A percentile compares a stretch with the other conserved stretches of the same genome.
Evolutionary conservation across 1,284 basidiomycete genomes (phyloP).

Genomic region (Ustilago xerochloae): DNA sequence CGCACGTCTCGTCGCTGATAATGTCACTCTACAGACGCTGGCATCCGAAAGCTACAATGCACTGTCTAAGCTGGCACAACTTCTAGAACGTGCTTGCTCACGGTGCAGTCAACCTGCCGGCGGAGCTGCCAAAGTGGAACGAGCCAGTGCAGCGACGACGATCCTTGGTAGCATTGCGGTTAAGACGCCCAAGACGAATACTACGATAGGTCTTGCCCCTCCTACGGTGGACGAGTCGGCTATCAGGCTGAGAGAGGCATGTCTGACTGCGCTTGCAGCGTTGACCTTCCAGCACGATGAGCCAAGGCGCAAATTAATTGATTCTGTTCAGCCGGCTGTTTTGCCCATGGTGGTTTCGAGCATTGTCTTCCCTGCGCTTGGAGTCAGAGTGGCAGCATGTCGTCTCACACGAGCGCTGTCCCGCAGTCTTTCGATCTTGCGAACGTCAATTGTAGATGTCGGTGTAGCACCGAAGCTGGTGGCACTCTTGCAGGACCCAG

Average conservation of each 20-base stretch:
- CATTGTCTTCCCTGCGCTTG: constrained; percentile 48
- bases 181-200: constrained; percentile 11
- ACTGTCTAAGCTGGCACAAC: constrained; percentile 33
- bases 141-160: constrained; percentile 5
- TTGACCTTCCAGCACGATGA: constrained; percentile 59
- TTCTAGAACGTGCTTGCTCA: constrained; percentile 44
- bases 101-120: constrained; percentile 17
- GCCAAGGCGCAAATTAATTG: constrained; percentile 54
- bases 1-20: constrained; percentile 54
- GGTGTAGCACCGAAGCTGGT: constrained; percentile 57
- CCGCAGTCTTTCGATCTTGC: constrained; percentile 58
- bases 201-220: constrained; percentile 29
- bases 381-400: constrained; percentile 61
- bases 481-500: constrained; percentile 44
- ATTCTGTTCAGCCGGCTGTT: constrained; percentile 48
- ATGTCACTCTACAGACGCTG: constrained; percentile 49
- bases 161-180: constrained; percentile 20
- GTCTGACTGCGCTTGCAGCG: constrained; percentile 54
- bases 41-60: constrained; percentile 51
- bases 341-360: constrained; percentile 52
- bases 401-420: constrained; percentile 56
- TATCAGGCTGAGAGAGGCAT: constrained; percentile 56
- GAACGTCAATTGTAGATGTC: constrained; percentile 62
- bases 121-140: constrained; percentile 12
- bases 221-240: constrained; percentile 43